Conservation (phyloP, 495 filamentous ascomycete genomes). For the Hapsidospora chrysogenum region DNA sequence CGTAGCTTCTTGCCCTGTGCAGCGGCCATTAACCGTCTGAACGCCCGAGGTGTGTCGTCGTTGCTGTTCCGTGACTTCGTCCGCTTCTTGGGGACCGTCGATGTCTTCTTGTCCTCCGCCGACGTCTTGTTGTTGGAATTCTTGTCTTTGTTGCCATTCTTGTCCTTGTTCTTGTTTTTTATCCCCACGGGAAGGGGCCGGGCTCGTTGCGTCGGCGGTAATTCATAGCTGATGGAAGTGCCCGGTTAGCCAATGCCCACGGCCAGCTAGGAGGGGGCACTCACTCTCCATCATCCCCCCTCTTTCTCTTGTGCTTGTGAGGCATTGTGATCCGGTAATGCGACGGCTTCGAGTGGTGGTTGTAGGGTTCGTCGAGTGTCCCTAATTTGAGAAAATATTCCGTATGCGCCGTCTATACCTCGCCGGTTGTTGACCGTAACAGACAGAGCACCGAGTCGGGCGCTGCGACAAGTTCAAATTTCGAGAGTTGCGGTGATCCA, state of each 20-base stretch:
- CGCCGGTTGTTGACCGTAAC: too few relatives aligned
- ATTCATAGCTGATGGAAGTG: constrained; percentile 38
- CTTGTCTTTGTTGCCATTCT: too few relatives aligned
- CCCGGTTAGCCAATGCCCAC: not conserved
- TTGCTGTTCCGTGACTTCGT: constrained; percentile 30
- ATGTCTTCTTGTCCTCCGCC: too few relatives aligned
- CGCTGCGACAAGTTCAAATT: too few relatives aligned
- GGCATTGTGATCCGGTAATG: constrained; percentile 2
- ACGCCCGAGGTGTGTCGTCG: constrained; percentile 77
- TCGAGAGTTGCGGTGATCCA: too few relatives aligned
- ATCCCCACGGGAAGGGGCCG: constrained; percentile 43
- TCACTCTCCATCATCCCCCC: not conserved
- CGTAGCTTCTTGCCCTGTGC: constrained; percentile 37
- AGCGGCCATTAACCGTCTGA: constrained; percentile 64
- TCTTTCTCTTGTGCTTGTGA: constrained; percentile 7
- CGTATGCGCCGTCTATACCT: too few relatives aligned
- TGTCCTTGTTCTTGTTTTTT: constrained; percentile 9
- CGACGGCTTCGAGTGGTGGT: too few relatives aligned
- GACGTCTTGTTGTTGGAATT: too few relatives aligned
- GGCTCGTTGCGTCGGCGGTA: constrained; percentile 56
- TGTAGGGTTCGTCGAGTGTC: too few relatives aligned
- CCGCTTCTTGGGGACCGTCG: too few relatives aligned
- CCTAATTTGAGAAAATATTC: too few relatives aligned
- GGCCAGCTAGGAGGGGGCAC: not conserved
- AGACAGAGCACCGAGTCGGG: too few relatives aligned